Evolutionary conservation across 805 yeast species (phyloP), one percentile per base, ranked within the genome.

Genomic region (Torulaspora microellipsoides): DNA sequence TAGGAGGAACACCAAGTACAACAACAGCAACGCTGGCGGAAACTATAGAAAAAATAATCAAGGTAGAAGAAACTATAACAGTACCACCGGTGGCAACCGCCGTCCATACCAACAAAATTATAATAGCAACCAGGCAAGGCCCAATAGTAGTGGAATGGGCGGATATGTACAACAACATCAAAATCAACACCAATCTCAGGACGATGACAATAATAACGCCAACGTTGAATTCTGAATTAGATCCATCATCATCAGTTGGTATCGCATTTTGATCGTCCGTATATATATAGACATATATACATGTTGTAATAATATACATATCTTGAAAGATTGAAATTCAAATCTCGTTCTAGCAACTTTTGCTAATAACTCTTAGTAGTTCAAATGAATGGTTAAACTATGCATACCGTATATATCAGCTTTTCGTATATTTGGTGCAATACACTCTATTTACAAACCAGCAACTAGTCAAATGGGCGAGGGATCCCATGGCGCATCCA

Each of bases 401-500:
- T n/a, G 11, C 6, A n/a, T 17, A n/a, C 14, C 4, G 25, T 20
- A 20, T 20, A 20, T 7, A 20, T 37, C 38, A 43, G 20, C 15
- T 33, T 15, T 34, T 40, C 27, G 25, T 38, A 43, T 47, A 47
- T 27, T 34, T 47, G 28, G 42, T 31, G 23, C 43, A 15, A 31
- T 48, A 51, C n/a, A 52, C 37, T 55, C 66, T 76, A 52, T 75
- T 75, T 25, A 86, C 78, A 60, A 87, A 86, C 23, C 77, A 51
- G 27, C 80, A 74, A 3, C 89, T 81, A 13, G 89, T 75, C 42
- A 82, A 59, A 36, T 84, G 74, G 3, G 90, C 87, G 25, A 87
- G 70, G 1, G 91, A 74, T 11, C 96, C 96, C 54, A 86, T 80
- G 1, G 83, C 79, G 30, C 83, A 66, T 0, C 90, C 85, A 43